Percentiles rank a stretch among this genome's conserved stretches.
These are phyloP conservation scores for Teunomyces atbi DNA, from an alignment of 805 yeast genomes.

Conservation along the genomic window DNA sequence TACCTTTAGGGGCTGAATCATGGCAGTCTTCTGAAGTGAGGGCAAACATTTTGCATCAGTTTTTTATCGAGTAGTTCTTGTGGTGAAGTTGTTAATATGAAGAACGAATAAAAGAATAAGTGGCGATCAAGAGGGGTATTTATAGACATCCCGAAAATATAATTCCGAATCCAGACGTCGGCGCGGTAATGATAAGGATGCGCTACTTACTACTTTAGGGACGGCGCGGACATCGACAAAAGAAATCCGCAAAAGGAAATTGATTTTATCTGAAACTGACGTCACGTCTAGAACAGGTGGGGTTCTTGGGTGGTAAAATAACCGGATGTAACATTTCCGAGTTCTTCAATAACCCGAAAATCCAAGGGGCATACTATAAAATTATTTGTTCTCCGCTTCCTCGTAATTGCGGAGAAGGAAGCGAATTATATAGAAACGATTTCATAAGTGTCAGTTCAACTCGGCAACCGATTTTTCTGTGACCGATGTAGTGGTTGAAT, in stretches of 20 bases:
- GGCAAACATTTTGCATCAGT: slow-evolving; percentile 12
- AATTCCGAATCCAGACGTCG: background rate
- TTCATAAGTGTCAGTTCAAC: no score
- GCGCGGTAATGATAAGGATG: slow-evolving; percentile 2
- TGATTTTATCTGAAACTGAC: no score
- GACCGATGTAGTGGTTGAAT: no score
- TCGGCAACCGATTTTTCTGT: no score
- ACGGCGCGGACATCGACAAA: background rate
- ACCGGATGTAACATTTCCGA: no score
- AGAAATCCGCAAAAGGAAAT: background rate
- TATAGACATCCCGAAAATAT: background rate
- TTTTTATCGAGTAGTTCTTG: background rate
- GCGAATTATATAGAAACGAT: background rate
- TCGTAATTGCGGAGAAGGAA: background rate
- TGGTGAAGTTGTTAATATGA: background rate
- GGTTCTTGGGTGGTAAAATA: no score
- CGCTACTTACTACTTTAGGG: background rate
- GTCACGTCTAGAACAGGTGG: no score
- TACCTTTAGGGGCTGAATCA: slow-evolving; percentile 14
- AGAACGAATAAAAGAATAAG: background rate
- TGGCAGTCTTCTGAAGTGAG: slow-evolving; percentile 15
- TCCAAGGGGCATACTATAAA: background rate
- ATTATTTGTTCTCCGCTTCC: background rate
- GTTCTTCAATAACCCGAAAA: background rate
- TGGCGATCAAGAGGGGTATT: background rate